These are phyloP conservation scores for Colletotrichum chrysophilum DNA, from an alignment of 2,329 filamentous ascomycete genomes.

Conservation along the genomic window DNA sequence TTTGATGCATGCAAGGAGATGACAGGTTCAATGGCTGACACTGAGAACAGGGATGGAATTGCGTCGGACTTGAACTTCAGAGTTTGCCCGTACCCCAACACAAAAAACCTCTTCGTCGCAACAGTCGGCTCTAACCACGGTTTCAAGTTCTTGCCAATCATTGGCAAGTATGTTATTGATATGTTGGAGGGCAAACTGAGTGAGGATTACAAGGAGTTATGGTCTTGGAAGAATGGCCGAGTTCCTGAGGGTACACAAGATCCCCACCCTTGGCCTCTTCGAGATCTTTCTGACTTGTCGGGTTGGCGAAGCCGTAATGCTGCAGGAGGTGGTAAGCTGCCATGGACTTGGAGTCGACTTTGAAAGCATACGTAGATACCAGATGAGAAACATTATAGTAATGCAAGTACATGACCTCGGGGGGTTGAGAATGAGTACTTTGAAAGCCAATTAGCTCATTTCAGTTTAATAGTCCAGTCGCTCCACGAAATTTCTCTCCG, in stretches of 20 bases:
- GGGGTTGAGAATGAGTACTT: background rate
- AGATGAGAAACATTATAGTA: background rate
- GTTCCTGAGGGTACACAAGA: constrained; percentile 22
- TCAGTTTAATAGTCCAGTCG: background rate
- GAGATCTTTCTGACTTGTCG: constrained; percentile 24
- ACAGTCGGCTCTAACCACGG: constrained; percentile 58
- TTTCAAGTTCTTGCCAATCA: constrained; percentile 58
- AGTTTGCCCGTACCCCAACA: constrained; percentile 23
- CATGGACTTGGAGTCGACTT: constrained; percentile 26
- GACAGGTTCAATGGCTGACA: background rate
- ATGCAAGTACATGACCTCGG: accelerated
- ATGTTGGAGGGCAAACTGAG: constrained; percentile 46
- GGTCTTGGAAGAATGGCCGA: constrained; percentile 33
- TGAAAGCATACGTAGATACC: background rate
- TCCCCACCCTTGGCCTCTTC: constrained; percentile 23
- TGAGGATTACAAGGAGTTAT: constrained; percentile 43
- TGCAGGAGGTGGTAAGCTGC: constrained; percentile 20
- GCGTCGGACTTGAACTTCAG: constrained; percentile 32
- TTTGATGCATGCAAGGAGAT: background rate
- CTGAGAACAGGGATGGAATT: constrained; percentile 31
- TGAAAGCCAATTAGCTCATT: background rate
- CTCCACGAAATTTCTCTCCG: background rate
- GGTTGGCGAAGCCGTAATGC: constrained; percentile 25
- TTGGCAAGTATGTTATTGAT: constrained; percentile 56
- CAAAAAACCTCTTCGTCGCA: constrained; percentile 48